These are phyloP conservation scores for Trichoderma erinaceum DNA, from an alignment of 495 filamentous ascomycete species.

Conservation along the genomic window DNA sequence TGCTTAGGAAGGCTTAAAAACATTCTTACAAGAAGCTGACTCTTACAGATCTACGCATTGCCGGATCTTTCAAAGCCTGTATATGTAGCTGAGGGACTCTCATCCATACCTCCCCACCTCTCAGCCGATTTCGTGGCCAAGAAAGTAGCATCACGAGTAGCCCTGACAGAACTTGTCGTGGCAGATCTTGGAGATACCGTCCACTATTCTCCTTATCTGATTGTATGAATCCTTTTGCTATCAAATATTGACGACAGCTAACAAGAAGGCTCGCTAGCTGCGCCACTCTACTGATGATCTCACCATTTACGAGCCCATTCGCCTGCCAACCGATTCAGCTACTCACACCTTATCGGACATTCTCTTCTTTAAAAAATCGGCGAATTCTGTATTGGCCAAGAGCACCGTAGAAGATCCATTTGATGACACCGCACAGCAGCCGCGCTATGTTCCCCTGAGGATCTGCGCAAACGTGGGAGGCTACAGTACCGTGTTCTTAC, in stretches of 20 bases:
- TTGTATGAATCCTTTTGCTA: slow-evolving; percentile 44
- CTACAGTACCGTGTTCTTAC: slow-evolving; percentile 72
- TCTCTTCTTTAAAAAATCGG: slow-evolving; percentile 71
- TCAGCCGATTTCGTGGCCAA: slow-evolving; percentile 61
- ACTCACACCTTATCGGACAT: slow-evolving; percentile 33
- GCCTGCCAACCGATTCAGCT: slow-evolving; percentile 31
- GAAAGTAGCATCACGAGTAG: slow-evolving; percentile 62
- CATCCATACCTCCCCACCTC: slow-evolving; percentile 70
- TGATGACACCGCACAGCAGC: slow-evolving; percentile 34
- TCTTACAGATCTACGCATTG: slow-evolving; percentile 54
- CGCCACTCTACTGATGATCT: slow-evolving; percentile 76
- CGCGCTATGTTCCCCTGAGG: slow-evolving; percentile 49
- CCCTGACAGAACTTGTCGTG: slow-evolving; percentile 68
- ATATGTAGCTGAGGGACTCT: slow-evolving; percentile 63
- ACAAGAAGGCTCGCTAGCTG: slow-evolving; percentile 42
- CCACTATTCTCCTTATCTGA: slow-evolving; percentile 66
- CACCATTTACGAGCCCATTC: slow-evolving; percentile 78
- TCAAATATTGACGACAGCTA: slow-evolving; percentile 8
- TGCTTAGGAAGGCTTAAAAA: neutral
- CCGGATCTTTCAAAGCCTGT: slow-evolving; percentile 53
- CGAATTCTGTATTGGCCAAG: slow-evolving; percentile 54
- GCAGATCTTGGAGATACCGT: slow-evolving; percentile 75
- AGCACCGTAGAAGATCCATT: slow-evolving; percentile 35
- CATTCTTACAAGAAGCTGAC: neutral
- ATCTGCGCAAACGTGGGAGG: slow-evolving; percentile 61